phyloP scores from a whole-genome alignment of 768 basidiomycete genomes.

The Pulveroboletus sp. region DNA sequence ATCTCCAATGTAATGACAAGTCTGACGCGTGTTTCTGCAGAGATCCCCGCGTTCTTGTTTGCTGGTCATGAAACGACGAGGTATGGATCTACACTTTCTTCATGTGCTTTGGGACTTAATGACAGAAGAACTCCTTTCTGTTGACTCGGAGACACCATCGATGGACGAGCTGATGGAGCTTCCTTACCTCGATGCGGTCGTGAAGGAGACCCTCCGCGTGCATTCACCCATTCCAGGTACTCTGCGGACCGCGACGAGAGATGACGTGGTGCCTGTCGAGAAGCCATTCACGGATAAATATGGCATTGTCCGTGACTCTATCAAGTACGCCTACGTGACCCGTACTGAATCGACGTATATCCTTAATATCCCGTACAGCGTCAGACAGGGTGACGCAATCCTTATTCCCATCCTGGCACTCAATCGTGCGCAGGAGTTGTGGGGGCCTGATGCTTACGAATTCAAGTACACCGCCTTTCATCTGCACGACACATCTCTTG shows the following conservation, averaged over 20 bases:
- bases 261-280: constrained; percentile 49
- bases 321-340: constrained; percentile 29
- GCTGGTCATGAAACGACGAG: constrained; percentile 59
- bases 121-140: constrained; percentile 44
- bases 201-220: constrained; percentile 55
- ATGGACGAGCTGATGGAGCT: constrained; percentile 67
- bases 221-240: constrained; percentile 44
- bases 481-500: neutral
- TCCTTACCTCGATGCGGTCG: constrained; percentile 62
- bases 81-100: constrained; percentile 17
- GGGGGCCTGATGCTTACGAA: constrained; percentile 58
- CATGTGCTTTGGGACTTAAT: neutral
- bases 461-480: constrained; percentile 46
- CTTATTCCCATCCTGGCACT: constrained; percentile 51
- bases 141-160: constrained; percentile 51
- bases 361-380: constrained; percentile 17
- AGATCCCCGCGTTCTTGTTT: constrained; percentile 56
- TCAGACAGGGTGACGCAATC: constrained; percentile 42
- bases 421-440: constrained; percentile 49
- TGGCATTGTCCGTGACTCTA: constrained; percentile 36
- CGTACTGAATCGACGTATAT: neutral
- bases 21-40: constrained; percentile 24
- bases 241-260: constrained; percentile 42
- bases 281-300: constrained; percentile 41
- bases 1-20: no score